These are phyloP conservation scores for Thoreauomyces humboldtii DNA, from an alignment of 192 early-diverging fungal species.

Conservation along the genomic window DNA sequence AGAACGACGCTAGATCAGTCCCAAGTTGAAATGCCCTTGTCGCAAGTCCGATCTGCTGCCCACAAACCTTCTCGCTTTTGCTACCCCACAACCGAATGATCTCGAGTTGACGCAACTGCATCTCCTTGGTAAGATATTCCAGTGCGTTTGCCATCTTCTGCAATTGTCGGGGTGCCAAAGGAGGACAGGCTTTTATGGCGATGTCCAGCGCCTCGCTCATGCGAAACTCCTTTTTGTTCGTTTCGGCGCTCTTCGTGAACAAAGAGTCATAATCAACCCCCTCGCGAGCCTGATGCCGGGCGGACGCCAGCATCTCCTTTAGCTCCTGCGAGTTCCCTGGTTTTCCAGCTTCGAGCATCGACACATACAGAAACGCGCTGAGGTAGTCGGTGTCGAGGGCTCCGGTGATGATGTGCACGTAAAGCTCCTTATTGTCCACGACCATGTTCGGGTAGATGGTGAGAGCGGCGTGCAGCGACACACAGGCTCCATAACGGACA, in stretches of 20 bases:
- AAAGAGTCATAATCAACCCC: constrained; percentile 18
- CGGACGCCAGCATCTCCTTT: constrained; percentile 21
- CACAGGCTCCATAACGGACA: constrained; percentile 50
- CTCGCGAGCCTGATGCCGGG: constrained; percentile 14
- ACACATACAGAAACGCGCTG: constrained; percentile 48
- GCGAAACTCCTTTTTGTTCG: neutral
- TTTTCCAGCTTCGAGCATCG: constrained; percentile 37
- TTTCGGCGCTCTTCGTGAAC: constrained; percentile 29
- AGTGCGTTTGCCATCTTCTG: constrained; percentile 52
- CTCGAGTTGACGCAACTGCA: constrained; percentile 50
- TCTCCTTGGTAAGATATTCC: constrained; percentile 44
- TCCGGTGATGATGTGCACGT: constrained; percentile 44
- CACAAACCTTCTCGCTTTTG: constrained; percentile 42
- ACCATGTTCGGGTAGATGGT: constrained; percentile 39
- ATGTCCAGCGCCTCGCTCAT: constrained; percentile 37
- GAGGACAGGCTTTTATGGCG: constrained; percentile 33
- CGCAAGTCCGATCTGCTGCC: neutral
- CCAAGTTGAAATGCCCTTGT: too few relatives aligned
- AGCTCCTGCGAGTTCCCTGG: constrained; percentile 1
- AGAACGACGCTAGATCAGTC: neutral
- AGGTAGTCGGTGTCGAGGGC: constrained; percentile 53
- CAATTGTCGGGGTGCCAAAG: constrained; percentile 38
- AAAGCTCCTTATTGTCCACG: constrained; percentile 32
- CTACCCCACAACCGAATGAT: constrained; percentile 49
- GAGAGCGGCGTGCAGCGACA: constrained; percentile 45